A percentile compares a stretch with the other conserved stretches of the same genome.
Evolutionary conservation across 371 early-diverging fungal genomes (phyloP).

Genomic region (Syncephalastrum monosporum): DNA sequence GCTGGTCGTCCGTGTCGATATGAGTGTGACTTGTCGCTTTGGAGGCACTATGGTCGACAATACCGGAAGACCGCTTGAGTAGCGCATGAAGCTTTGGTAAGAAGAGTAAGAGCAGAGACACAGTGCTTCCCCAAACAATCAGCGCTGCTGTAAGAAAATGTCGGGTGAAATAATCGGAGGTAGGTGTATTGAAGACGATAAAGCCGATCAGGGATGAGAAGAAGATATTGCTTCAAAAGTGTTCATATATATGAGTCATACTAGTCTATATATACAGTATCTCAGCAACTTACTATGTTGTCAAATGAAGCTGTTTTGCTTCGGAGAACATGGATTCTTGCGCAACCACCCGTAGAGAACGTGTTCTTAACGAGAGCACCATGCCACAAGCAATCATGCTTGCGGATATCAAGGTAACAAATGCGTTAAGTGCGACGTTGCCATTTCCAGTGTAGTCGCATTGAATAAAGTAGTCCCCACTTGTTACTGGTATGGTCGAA

Average conservation of each 20-base stretch:
- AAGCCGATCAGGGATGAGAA: constrained; percentile 50
- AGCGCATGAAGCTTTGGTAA: constrained; percentile 52
- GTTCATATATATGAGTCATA: background rate
- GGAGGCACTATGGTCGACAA: constrained; percentile 1
- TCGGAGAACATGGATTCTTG: constrained; percentile 50
- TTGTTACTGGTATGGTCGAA: constrained; percentile 29
- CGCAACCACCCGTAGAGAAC: constrained; percentile 35
- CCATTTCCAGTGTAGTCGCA: constrained; percentile 34
- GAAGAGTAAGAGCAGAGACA: constrained; percentile 51
- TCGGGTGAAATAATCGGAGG: constrained; percentile 48
- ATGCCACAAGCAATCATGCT: constrained; percentile 27
- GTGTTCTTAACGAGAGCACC: constrained; percentile 50
- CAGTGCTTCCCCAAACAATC: constrained; percentile 56
- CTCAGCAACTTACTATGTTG: constrained; percentile 50
- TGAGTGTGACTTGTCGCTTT: constrained; percentile 16
- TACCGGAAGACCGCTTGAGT: constrained; percentile 12
- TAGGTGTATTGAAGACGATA: constrained; percentile 46
- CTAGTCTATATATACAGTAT: background rate
- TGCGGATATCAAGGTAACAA: constrained; percentile 21
- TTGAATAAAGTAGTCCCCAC: constrained; percentile 37
- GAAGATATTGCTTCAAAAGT: constrained; percentile 47
- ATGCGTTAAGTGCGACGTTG: constrained; percentile 19
- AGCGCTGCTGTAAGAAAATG: constrained; percentile 53
- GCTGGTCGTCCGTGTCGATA: background rate
- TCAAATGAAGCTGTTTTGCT: constrained; percentile 52